phyloP scores from a whole-genome alignment of 2,329 filamentous ascomycete genomes.

The Leptoxyphium fumago region DNA sequence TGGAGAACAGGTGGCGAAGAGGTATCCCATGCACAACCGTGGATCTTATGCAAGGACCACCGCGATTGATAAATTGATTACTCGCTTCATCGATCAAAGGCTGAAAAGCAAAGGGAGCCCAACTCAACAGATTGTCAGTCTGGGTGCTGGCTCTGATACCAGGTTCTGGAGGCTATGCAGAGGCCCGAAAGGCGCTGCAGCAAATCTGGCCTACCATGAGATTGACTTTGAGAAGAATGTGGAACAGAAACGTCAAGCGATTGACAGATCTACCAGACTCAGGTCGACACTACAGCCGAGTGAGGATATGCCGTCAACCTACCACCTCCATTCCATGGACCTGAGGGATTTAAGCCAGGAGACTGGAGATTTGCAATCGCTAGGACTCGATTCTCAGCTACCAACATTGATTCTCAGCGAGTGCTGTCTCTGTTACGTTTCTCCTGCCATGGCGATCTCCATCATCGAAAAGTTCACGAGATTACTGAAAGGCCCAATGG shows the following conservation, averaged over 20 bases:
- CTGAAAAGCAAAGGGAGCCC: neutral
- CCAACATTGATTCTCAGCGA: slow-evolving; percentile 85
- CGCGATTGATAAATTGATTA: slow-evolving; percentile 65
- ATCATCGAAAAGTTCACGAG: slow-evolving; percentile 25
- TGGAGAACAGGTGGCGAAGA: slow-evolving; percentile 37
- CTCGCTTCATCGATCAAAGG: slow-evolving; percentile 44
- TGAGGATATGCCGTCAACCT: slow-evolving; percentile 23
- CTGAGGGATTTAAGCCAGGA: slow-evolving; percentile 43
- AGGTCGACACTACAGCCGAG: slow-evolving; percentile 6
- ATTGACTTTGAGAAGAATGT: slow-evolving; percentile 67
- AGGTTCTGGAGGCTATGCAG: slow-evolving; percentile 55
- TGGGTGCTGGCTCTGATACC: slow-evolving; percentile 90
- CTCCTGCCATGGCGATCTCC: slow-evolving; percentile 43
- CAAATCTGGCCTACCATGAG: slow-evolving; percentile 65
- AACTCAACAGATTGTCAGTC: slow-evolving; percentile 61
- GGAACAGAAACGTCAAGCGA: slow-evolving; percentile 12
- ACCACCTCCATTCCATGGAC: slow-evolving; percentile 47
- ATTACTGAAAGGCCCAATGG: slow-evolving; percentile 31
- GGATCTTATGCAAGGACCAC: slow-evolving; percentile 87
- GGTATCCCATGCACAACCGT: slow-evolving; percentile 87
- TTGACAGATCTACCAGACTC: slow-evolving; percentile 11
- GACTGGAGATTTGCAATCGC: slow-evolving; percentile 17
- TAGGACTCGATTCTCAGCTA: slow-evolving; percentile 37
- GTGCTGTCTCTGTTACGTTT: slow-evolving; percentile 86
- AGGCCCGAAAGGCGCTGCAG: slow-evolving; percentile 23